phyloP scores from a whole-genome alignment of 306 rosid genomes.

The Alnus rubra region DNA sequence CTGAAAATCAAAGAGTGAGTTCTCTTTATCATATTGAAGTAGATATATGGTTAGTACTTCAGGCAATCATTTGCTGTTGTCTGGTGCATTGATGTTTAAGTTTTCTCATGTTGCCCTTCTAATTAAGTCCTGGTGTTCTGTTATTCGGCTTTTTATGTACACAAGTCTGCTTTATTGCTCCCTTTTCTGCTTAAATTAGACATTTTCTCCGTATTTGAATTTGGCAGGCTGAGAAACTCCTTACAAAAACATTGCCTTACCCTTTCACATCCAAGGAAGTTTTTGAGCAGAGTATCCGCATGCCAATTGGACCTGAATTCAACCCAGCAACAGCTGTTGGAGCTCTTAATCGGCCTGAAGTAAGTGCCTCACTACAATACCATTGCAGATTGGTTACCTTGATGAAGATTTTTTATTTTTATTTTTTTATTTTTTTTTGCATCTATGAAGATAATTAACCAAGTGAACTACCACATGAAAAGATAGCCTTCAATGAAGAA shows the following conservation, averaged over 20 bases:
- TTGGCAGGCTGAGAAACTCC: constrained; percentile 89
- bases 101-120: not conserved
- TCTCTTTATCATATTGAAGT: not conserved
- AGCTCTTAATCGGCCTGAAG: constrained; percentile 85
- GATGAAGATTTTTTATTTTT: not conserved
- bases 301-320: constrained; percentile 94
- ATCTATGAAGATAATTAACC: not conserved
- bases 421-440: not conserved
- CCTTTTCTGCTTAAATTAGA: constrained; percentile 7
- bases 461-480: too few species aligned
- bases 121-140: not conserved
- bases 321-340: constrained; percentile 74
- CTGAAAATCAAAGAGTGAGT: not conserved
- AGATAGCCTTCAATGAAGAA: not conserved
- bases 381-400: constrained; percentile 10
- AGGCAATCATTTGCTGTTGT: not conserved
- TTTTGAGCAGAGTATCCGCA: constrained; percentile 77
- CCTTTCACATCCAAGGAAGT: constrained; percentile 80
- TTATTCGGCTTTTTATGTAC: not conserved
- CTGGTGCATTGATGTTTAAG: not conserved
- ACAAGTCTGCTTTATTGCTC: not conserved
- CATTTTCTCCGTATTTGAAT: constrained; percentile 23
- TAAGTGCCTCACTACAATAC: constrained; percentile 44
- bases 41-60: not conserved
- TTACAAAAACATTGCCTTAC: constrained; percentile 64